Percentiles rank a stretch among this genome's conserved stretches.
Evolutionary conservation across 1,284 basidiomycete species (phyloP).

Genomic region (Trichosporon inkin): DNA sequence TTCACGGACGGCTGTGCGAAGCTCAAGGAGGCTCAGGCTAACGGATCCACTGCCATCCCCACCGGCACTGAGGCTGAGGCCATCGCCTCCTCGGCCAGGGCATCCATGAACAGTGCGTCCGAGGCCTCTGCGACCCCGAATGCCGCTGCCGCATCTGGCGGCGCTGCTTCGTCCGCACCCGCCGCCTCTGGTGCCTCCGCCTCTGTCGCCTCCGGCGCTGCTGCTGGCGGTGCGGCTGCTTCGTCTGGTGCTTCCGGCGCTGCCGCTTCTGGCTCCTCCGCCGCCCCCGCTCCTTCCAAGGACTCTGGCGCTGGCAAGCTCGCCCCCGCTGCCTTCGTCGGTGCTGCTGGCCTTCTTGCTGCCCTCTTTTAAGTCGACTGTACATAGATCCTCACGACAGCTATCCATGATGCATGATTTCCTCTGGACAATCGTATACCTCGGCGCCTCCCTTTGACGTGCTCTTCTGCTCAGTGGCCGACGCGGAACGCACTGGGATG

Average conservation of each 20-base stretch:
- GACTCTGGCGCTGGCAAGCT: not conserved
- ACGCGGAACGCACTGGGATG: too few relatives aligned
- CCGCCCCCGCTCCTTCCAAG: not conserved
- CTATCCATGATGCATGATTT: not conserved
- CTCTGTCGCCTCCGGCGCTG: not conserved
- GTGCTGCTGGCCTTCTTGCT: slow-evolving; percentile 9
- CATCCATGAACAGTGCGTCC: not conserved
- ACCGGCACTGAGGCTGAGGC: not conserved
- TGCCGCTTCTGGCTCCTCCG: not conserved
- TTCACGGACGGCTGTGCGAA: not conserved
- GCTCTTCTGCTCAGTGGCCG: too few relatives aligned
- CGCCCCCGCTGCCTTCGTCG: slow-evolving; percentile 11
- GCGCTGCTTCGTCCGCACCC: not conserved
- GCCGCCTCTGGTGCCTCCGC: not conserved
- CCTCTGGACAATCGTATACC: not conserved
- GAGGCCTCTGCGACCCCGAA: not conserved
- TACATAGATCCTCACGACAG: not conserved
- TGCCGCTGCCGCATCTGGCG: not conserved
- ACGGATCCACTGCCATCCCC: not conserved
- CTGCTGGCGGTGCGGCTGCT: not conserved
- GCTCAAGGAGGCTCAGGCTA: not conserved
- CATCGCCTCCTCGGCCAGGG: not conserved
- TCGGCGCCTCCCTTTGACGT: too few relatives aligned
- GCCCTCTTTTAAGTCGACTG: not conserved
- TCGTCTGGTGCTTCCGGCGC: not conserved